Evolutionary conservation across 192 early-diverging fungal genomes (phyloP).

Genomic region (Coemansia sp.): DNA sequence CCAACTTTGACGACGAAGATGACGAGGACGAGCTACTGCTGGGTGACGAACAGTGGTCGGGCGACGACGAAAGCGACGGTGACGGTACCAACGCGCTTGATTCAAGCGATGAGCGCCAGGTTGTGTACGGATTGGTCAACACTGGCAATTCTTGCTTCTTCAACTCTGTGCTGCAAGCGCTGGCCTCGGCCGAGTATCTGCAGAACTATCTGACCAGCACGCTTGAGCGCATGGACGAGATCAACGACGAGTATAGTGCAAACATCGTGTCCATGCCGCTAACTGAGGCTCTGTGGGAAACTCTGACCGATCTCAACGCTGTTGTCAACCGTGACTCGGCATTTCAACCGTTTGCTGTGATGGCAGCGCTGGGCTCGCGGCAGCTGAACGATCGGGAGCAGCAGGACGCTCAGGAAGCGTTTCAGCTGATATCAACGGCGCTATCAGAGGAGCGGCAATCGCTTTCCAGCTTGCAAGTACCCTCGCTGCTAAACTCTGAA

Average conservation of each 20-base stretch:
- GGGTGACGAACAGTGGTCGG: slow-evolving; percentile 30
- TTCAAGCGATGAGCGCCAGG: slow-evolving; percentile 33
- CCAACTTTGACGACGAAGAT: slow-evolving; percentile 37
- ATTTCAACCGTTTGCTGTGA: slow-evolving; percentile 63
- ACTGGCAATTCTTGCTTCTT: slow-evolving; percentile 93
- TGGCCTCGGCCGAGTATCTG: slow-evolving; percentile 53
- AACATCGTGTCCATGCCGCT: slow-evolving; percentile 44
- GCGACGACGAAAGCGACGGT: slow-evolving; percentile 27
- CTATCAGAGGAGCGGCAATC: slow-evolving; percentile 60
- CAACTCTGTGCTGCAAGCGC: slow-evolving; percentile 85
- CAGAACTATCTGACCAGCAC: slow-evolving; percentile 43
- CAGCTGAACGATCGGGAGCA: slow-evolving; percentile 67
- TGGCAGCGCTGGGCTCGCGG: slow-evolving; percentile 59
- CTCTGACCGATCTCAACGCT: slow-evolving; percentile 51
- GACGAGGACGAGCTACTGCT: slow-evolving; percentile 39
- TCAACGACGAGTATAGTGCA: slow-evolving; percentile 28
- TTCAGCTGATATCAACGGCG: slow-evolving; percentile 73
- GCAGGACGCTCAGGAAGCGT: slow-evolving; percentile 88
- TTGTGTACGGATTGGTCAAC: slow-evolving; percentile 76
- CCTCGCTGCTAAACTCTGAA: slow-evolving; percentile 40
- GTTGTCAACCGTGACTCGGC: slow-evolving; percentile 45
- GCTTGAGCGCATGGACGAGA: slow-evolving; percentile 53
- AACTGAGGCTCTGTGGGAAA: slow-evolving; percentile 55
- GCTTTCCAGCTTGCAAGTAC: slow-evolving; percentile 32
- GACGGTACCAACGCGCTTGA: slow-evolving; percentile 4